Conservation (phyloP, 768 basidiomycete species). For the Amyloporia xantha region DNA sequence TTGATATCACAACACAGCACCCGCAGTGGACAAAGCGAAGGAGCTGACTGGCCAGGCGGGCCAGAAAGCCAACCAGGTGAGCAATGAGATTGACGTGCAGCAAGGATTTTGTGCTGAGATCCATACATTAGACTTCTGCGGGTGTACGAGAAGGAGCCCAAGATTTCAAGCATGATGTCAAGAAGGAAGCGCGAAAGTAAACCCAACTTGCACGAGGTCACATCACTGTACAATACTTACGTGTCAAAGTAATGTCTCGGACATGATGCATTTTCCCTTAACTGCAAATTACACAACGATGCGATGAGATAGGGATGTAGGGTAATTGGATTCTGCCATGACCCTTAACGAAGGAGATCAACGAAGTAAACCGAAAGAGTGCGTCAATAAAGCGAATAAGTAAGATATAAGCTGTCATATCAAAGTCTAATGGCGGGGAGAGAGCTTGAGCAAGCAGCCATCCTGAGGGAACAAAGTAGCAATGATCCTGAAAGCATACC, state of each 20-base stretch:
- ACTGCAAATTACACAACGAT: not conserved
- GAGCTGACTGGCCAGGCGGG: conserved; percentile 26
- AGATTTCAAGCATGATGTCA: conserved; percentile 23
- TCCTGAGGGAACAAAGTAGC: conserved; percentile 98
- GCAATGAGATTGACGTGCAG: not conserved
- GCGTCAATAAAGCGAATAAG: not conserved
- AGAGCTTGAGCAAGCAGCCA: conserved; percentile 75
- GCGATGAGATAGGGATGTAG: not conserved
- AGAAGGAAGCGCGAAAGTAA: conserved; percentile 23
- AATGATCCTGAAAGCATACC: conserved; percentile 57
- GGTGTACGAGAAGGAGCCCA: conserved; percentile 18
- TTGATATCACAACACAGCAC: not conserved
- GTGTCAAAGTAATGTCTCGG: not conserved
- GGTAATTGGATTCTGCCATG: not conserved
- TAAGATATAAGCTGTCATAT: not conserved
- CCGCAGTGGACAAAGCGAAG: conserved; percentile 24
- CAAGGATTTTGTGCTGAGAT: too few species aligned
- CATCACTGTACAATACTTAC: conserved; percentile 1
- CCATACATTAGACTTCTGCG: conserved; percentile 21
- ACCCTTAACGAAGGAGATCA: not conserved
- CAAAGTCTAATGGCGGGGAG: conserved; percentile 38
- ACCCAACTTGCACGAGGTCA: not conserved
- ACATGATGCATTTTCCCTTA: not conserved
- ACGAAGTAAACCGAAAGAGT: not conserved
- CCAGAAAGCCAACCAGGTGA: conserved; percentile 36